Evolutionary conservation across 805 yeast genomes (phyloP).

Genomic region (Monosporozyma siamensis): DNA sequence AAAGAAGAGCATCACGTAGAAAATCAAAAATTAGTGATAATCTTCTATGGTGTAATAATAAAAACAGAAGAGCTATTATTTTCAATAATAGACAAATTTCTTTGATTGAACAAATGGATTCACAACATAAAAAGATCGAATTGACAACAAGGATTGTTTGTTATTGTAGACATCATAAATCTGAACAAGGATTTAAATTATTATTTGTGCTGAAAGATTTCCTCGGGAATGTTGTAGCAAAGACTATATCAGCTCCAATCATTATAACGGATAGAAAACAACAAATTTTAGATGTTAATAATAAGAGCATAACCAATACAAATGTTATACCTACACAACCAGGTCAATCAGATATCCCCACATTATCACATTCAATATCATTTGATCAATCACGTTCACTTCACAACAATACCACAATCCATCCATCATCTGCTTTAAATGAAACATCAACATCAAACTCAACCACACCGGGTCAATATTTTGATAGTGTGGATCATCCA

Average conservation of each 20-base stretch:
- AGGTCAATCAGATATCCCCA: conserved; percentile 5
- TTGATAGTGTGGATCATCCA: neutral
- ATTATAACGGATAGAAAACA: conserved; percentile 92
- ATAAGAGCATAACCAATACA: neutral
- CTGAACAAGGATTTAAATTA: conserved; percentile 72
- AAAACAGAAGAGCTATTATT: conserved; percentile 73
- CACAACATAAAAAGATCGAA: conserved; percentile 30
- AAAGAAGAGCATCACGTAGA: conserved; percentile 87
- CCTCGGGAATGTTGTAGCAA: conserved; percentile 57
- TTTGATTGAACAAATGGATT: conserved; percentile 26
- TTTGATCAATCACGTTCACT: too few species aligned
- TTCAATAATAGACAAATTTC: conserved; percentile 87
- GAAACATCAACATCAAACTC: neutral
- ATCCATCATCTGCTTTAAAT: neutral
- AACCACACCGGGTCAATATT: neutral
- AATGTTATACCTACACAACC: too few species aligned
- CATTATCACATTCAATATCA: conserved; percentile 2
- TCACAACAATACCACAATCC: neutral
- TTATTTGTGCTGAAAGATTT: conserved; percentile 58
- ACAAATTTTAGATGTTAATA: neutral
- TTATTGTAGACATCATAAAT: conserved; percentile 92
- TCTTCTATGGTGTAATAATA: conserved; percentile 64
- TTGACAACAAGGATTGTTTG: conserved; percentile 76
- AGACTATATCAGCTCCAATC: conserved; percentile 60
- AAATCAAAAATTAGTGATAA: conserved; percentile 72